Evolutionary conservation across 257 asterid species (phyloP), one percentile per base, ranked within the genome.

Genomic region (Verbascum thapsus): DNA sequence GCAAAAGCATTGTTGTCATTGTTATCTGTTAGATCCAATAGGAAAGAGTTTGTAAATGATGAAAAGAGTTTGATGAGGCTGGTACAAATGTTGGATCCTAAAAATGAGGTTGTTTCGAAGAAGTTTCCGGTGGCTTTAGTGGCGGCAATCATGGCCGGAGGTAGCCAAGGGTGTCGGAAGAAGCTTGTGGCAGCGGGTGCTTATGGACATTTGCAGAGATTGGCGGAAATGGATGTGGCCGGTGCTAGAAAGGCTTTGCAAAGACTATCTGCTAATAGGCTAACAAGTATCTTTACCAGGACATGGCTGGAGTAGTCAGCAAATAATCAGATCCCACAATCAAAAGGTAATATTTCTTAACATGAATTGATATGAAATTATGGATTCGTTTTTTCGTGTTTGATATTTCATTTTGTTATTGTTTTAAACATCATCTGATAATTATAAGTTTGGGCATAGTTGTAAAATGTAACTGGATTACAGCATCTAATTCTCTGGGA

Each of bases 231-330:
- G 61, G 97, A 92, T 52, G 85, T 85, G 51, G 48, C 66, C 10
- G 97, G 99, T 48, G 94, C 99, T 22, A 87, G 81, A 65, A 92
- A 85, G 86, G 90, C 95, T 30, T 67, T 87, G 66, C 99, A 89
- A 74, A 82, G 96, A 72, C 95, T 92, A 55, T 92, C 99, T 0
- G 82, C 88, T 6, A 92, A 82, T 73, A 80, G 87, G 76, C 78
- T 92, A 52, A 82, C 84, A 26, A 88, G 76, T 70, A 84, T 91
- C 64, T 78, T 91, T 74, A 60, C 81, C 42, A 75, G 83, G 83
- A 73, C 92, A 8, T 91, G 96, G 96, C 77, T 88, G 81, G 96
- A 77, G 48, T 80, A 71, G 69, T 63, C 74, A 50, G 39, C 63
- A 61, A 38, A 53, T 69, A 72, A 69, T 76, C 63, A 60, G 17